These are phyloP conservation scores for Calonectria naviculata DNA, from an alignment of 2,329 filamentous ascomycete species.

Conservation along the genomic window DNA sequence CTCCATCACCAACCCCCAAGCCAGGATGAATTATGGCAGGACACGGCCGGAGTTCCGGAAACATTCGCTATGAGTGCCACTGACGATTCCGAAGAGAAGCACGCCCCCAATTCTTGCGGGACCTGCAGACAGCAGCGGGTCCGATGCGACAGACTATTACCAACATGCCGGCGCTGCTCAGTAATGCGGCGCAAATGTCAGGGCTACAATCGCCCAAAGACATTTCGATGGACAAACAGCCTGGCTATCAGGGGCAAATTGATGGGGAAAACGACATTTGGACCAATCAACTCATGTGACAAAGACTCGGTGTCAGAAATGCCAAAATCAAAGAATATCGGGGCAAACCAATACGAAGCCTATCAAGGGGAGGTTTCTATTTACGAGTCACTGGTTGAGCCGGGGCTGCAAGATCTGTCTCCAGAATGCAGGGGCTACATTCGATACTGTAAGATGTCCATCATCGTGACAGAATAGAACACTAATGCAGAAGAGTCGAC, in stretches of 20 bases:
- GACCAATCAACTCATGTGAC: background rate
- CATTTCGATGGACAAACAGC: constrained; percentile 20
- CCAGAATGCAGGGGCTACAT: constrained; percentile 22
- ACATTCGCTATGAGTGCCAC: background rate
- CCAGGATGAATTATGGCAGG: background rate
- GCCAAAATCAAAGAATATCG: background rate
- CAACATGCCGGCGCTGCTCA: constrained; percentile 13
- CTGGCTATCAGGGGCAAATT: constrained; percentile 22
- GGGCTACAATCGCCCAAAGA: constrained; percentile 17
- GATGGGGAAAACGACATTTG: constrained; percentile 21
- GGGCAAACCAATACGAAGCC: too few relatives aligned
- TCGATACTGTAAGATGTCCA: constrained; percentile 16
- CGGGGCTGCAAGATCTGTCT: constrained; percentile 22
- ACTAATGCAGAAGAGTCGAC: constrained; percentile 4
- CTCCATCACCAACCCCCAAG: background rate
- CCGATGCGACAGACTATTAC: constrained; percentile 20
- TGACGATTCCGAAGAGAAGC: background rate
- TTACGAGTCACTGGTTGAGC: constrained; percentile 15
- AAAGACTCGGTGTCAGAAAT: background rate
- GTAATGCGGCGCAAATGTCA: constrained; percentile 14
- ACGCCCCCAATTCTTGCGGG: constrained; percentile 20
- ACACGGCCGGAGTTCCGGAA: background rate
- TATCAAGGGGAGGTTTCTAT: background rate
- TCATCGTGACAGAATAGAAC: background rate
- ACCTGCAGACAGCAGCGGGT: constrained; percentile 24